Conservation (phyloP, 2,329 filamentous ascomycete genomes). For the Fusarium pseudograminearum region DNA sequence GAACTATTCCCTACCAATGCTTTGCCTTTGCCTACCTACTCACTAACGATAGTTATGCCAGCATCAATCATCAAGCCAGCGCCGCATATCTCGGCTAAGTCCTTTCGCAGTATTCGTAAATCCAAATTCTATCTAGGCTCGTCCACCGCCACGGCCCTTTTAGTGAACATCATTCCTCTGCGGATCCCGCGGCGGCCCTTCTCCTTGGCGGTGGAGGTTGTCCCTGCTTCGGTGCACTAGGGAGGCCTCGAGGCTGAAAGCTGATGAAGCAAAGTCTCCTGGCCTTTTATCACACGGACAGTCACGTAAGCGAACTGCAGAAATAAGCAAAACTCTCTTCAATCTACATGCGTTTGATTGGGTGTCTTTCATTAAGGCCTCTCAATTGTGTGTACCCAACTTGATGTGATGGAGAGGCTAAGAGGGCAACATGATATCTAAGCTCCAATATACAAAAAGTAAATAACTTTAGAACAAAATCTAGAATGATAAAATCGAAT, state of each 20-base stretch:
- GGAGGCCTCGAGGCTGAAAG: not conserved
- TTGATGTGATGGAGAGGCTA: not conserved
- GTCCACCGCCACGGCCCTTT: conserved; percentile 7
- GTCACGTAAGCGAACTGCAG: not conserved
- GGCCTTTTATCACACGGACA: not conserved
- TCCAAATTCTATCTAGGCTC: not conserved
- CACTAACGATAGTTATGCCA: conserved; percentile 12
- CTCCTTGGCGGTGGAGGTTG: not conserved
- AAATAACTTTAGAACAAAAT: not conserved
- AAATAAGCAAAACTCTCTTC: not conserved
- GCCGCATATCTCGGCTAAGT: conserved; percentile 1
- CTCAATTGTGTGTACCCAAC: not conserved
- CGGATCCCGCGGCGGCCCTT: not conserved
- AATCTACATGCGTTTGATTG: not conserved
- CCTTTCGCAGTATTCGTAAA: not conserved
- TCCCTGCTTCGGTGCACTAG: not conserved
- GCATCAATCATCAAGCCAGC: conserved; percentile 2
- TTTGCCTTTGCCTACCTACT: conserved; percentile 2
- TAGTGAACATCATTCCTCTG: not conserved
- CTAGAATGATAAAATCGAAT: not conserved
- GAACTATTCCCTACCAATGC: conserved; percentile 29
- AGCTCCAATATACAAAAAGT: not conserved
- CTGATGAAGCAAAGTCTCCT: not conserved
- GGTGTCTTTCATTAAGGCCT: not conserved
- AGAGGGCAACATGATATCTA: not conserved